These are phyloP conservation scores for Hypoxylon sp. DNA, from an alignment of 2,329 filamentous ascomycete species.

Conservation along the genomic window DNA sequence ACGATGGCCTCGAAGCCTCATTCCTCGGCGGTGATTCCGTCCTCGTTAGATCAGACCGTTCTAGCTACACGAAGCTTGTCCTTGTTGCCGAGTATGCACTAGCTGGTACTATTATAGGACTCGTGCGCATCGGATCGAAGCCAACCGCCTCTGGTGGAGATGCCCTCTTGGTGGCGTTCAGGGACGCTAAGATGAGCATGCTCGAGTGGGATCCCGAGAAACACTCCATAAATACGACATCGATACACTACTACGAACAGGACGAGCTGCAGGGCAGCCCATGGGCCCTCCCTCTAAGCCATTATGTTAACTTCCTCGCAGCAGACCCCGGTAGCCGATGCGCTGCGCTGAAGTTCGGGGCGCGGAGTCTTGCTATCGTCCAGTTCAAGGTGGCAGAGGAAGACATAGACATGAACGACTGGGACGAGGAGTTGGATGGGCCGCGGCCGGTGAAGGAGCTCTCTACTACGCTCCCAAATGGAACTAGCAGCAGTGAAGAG, in stretches of 20 bases:
- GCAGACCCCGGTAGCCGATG: constrained; percentile 93
- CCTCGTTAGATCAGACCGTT: constrained; percentile 67
- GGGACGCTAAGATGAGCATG: constrained; percentile 91
- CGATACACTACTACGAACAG: constrained; percentile 97
- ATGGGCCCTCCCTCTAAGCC: constrained; percentile 78
- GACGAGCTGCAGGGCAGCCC: constrained; percentile 85
- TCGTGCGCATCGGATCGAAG: constrained; percentile 78
- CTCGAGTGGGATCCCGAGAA: constrained; percentile 91
- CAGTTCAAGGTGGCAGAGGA: constrained; percentile 88
- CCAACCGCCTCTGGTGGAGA: constrained; percentile 82
- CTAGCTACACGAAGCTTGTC: constrained; percentile 77
- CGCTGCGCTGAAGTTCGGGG: constrained; percentile 91
- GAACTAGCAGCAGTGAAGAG: constrained; percentile 60
- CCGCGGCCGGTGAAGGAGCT: constrained; percentile 63
- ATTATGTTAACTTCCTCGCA: constrained; percentile 81
- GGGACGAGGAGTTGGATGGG: constrained; percentile 82
- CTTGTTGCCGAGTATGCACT: constrained; percentile 85
- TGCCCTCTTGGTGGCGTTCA: constrained; percentile 81
- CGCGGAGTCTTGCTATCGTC: constrained; percentile 87
- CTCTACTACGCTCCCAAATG: constrained; percentile 52
- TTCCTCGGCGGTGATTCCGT: constrained; percentile 71
- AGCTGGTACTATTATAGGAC: constrained; percentile 82
- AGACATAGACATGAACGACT: constrained; percentile 90
- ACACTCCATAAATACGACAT: constrained; percentile 82
- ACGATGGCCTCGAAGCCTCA: constrained; percentile 70